Evolutionary conservation across 2,329 filamentous ascomycete genomes (phyloP).

Genomic region (Ophiostoma fasciatum): DNA sequence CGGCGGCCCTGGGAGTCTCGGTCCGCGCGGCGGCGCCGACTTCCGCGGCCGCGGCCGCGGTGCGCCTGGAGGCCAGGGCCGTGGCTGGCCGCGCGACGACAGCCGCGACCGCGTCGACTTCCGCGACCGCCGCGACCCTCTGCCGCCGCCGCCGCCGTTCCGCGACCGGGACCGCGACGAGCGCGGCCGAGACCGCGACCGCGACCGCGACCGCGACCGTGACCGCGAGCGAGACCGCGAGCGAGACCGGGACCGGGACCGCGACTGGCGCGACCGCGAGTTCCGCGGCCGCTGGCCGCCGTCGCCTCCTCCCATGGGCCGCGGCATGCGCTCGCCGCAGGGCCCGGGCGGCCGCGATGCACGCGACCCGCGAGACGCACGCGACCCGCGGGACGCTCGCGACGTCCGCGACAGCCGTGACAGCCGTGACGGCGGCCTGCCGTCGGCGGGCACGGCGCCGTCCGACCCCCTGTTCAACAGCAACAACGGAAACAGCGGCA

Average conservation of each 20-base stretch:
- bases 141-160: no score
- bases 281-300: conserved; percentile 45
- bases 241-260: conserved; percentile 38
- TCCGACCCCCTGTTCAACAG: conserved; percentile 50
- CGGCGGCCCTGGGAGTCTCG: no score
- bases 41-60: conserved; percentile 46
- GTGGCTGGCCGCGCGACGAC: conserved; percentile 48
- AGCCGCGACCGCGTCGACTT: conserved; percentile 50
- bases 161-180: conserved; percentile 41
- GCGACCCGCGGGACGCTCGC: no score
- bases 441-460: conserved; percentile 54
- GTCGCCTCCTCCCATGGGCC: conserved; percentile 42
- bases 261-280: conserved; percentile 36
- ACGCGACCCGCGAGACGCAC: conserved; percentile 15
- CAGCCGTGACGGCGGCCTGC: no score
- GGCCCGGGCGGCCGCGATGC: conserved; percentile 21
- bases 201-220: conserved; percentile 39
- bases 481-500: no score
- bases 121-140: conserved; percentile 36
- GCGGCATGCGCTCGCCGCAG: conserved; percentile 38
- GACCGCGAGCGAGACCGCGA: no score
- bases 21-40: conserved; percentile 54
- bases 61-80: conserved; percentile 40
- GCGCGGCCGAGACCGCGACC: conserved; percentile 41
- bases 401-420: no score